Conservation (phyloP, 805 yeast species). For the Schwanniomyces pseudopolymorphus region DNA sequence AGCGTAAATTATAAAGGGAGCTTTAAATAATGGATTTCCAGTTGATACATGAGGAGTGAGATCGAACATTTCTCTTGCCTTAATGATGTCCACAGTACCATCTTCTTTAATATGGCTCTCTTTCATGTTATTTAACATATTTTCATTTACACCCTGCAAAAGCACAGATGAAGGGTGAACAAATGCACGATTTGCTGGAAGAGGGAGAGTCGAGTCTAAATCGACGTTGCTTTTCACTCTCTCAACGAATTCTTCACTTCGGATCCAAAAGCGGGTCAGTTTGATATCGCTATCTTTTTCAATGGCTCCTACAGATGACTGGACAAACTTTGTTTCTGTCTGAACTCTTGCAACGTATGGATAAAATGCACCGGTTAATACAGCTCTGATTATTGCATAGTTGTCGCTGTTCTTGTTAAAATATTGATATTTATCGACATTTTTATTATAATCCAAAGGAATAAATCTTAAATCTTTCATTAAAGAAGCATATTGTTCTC, state of each 20-base stretch:
- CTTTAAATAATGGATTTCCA: slow-evolving; percentile 33
- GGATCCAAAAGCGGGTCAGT: slow-evolving; percentile 68
- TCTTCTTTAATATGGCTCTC: slow-evolving; percentile 36
- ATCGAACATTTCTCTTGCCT: slow-evolving; percentile 33
- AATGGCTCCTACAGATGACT: slow-evolving; percentile 74
- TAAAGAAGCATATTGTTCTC: slow-evolving; percentile 67
- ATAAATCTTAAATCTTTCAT: slow-evolving; percentile 78
- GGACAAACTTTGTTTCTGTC: slow-evolving; percentile 76
- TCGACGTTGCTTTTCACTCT: slow-evolving; percentile 10
- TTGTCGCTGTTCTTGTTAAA: slow-evolving; percentile 56
- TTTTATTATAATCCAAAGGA: slow-evolving; percentile 46
- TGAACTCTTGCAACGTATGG: slow-evolving; percentile 84
- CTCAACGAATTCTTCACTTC: slow-evolving; percentile 52
- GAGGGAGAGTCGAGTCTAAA: slow-evolving; percentile 27
- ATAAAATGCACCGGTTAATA: slow-evolving; percentile 77
- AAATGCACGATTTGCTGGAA: slow-evolving; percentile 72
- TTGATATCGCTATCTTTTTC: slow-evolving; percentile 84
- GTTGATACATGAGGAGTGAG: slow-evolving; percentile 37
- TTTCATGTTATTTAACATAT: slow-evolving; percentile 12
- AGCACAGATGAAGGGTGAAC: slow-evolving; percentile 83
- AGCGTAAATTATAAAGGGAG: slow-evolving; percentile 64
- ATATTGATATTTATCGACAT: slow-evolving; percentile 9
- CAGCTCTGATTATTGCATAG: slow-evolving; percentile 55
- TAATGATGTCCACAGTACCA: slow-evolving; percentile 36
- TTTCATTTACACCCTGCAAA: slow-evolving; percentile 46